Percentiles rank a stretch among this genome's conserved stretches.
These are phyloP conservation scores for Candida orba DNA, from an alignment of 805 yeast genomes.

Conservation along the genomic window DNA sequence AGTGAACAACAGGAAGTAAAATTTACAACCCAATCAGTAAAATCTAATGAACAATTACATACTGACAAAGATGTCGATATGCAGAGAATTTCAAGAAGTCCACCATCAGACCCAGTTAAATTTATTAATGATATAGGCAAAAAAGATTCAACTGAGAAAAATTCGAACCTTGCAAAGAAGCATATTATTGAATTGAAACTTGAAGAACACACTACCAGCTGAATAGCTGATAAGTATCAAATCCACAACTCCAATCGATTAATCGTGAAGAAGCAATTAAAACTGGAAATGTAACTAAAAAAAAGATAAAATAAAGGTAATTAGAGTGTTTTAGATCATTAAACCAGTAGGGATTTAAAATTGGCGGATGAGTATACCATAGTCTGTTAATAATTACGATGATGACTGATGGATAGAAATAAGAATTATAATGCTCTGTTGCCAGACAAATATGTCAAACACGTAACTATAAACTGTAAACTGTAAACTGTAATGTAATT, in stretches of 20 bases:
- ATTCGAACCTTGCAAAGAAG: not conserved
- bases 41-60: not conserved
- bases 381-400: no score
- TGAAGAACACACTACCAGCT: conserved; percentile 6
- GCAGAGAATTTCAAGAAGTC: conserved; percentile 15
- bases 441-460: no score
- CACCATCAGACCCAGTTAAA: conserved; percentile 16
- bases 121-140: conserved; percentile 1
- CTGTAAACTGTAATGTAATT: no score
- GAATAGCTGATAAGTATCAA: no score
- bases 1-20: conserved; percentile 6
- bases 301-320: not conserved
- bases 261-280: not conserved
- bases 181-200: conserved; percentile 1
- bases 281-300: not conserved
- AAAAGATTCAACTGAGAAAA: conserved; percentile 3
- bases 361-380: no score
- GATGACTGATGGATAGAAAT: no score
- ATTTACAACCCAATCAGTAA: conserved; percentile 10
- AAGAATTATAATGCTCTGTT: no score
- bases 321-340: not conserved
- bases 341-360: no score
- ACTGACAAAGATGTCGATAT: conserved; percentile 1
- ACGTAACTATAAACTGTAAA: no score
- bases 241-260: no score